These are phyloP conservation scores for Lyophyllum atratum DNA, from an alignment of 768 basidiomycete genomes.

Conservation along the genomic window DNA sequence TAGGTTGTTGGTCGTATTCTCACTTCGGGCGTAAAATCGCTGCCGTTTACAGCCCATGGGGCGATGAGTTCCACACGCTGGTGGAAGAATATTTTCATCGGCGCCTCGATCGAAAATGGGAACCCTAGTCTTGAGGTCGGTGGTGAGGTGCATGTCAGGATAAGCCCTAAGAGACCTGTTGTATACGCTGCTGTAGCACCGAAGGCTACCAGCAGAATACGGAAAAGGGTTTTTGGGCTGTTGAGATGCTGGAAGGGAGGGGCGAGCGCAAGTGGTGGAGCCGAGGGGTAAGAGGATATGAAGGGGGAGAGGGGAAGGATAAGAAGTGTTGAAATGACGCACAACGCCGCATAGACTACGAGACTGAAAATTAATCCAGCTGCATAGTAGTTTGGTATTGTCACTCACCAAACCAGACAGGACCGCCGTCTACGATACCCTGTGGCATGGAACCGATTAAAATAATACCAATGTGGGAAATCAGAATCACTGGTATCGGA, in stretches of 20 bases:
- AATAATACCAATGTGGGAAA: constrained; percentile 51
- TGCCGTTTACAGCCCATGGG: constrained; percentile 21
- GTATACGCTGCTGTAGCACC: constrained; percentile 45
- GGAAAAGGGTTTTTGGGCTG: constrained; percentile 6
- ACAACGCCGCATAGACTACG: constrained; percentile 52
- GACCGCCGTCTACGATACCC: constrained; percentile 64
- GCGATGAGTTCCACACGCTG: constrained; percentile 49
- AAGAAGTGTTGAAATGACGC: constrained; percentile 49
- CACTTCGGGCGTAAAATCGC: constrained; percentile 4
- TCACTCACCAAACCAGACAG: constrained; percentile 46
- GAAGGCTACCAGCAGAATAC: constrained; percentile 30
- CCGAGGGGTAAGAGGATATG: constrained; percentile 24
- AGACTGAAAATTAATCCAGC: constrained; percentile 3
- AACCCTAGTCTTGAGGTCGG: constrained; percentile 36
- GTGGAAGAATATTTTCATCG: constrained; percentile 72
- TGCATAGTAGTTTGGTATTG: background rate
- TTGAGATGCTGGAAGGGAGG: constrained; percentile 2
- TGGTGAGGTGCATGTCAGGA: constrained; percentile 3
- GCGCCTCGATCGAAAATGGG: constrained; percentile 64
- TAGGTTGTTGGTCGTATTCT: constrained; percentile 39
- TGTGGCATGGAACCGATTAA: constrained; percentile 51
- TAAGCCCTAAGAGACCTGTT: constrained; percentile 8
- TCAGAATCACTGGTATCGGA: constrained; percentile 52
- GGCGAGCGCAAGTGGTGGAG: background rate
- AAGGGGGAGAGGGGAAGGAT: constrained; percentile 68